Base-by-base conservation (phyloP, 2,329 filamentous ascomycete species). In the Nannizziopsis arthrosporioides region DNA sequence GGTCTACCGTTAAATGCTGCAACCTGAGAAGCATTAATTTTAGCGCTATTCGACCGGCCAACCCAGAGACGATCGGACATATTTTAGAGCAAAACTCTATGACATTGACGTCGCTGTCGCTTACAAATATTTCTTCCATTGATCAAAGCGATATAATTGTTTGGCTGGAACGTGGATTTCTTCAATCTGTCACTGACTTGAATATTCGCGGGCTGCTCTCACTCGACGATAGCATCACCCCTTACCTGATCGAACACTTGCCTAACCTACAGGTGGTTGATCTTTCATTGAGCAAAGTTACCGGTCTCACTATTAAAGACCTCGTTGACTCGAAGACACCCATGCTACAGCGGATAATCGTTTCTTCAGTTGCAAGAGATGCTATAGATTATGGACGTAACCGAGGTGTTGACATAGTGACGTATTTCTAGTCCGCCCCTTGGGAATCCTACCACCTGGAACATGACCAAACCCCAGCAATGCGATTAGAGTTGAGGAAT, bases 211-310 rank as follows among this genome's bases (percentile, higher is more conserved):
- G 59, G 37, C 52, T 62, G 14, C 44, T 46, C 1, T 51, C 49
- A 2, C 49, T 68, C 12, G 51, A 57, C 4, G 64, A 69, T 46
- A 30, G n/a, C 1, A 39, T 51, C 4, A 51, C 60, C 1, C 35
- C 45, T 1, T 7, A 18, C 7, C 48, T 67, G 1, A 47, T 59
- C 9, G 36, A 52, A 1, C 43, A 38, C 9, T 53, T 67, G 37
- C 54, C 55, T 0, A 56, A 59, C 1, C 43, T 69, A 12, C 63
- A 60, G 42, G 49, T 57, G 1, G 55, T 69, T 4, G 51, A 67
- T 52, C 18, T 69, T 7, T 63, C 63, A 0, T 54, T 55, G 34
- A 68, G 63, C 1, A 51, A 46, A 10, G 59, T 69, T 5, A 66
- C 63, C 4, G 66, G 66, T 0, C 51, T 57, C 12, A 56, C 61